These are phyloP conservation scores for Acanthamoeba castellanii DNA, from an alignment of 208 protist species.

Conservation along the genomic window DNA sequence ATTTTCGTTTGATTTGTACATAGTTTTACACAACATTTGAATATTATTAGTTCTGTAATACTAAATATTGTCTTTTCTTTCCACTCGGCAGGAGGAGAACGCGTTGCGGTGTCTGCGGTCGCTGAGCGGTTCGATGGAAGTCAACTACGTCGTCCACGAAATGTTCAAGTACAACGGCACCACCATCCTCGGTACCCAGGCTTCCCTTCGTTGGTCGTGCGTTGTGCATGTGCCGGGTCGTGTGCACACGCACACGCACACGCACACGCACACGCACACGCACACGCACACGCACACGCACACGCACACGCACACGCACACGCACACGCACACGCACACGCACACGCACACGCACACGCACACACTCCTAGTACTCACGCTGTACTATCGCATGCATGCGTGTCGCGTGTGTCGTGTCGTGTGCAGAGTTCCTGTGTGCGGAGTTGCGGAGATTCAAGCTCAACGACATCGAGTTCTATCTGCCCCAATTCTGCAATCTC, in stretches of 20 bases:
- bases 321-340: too few species aligned
- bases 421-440: neutral
- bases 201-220: too few species aligned
- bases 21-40: too few species aligned
- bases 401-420: neutral
- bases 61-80: too few species aligned
- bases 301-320: too few species aligned
- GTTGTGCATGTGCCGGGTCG: too few species aligned
- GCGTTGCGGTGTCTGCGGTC: slow-evolving; percentile 18
- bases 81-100: neutral
- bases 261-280: too few species aligned
- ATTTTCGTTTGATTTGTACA: too few species aligned
- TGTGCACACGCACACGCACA: too few species aligned
- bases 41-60: too few species aligned
- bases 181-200: neutral
- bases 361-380: neutral
- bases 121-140: neutral
- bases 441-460: slow-evolving; percentile 40
- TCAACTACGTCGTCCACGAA: slow-evolving; percentile 16
- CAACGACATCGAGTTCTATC: slow-evolving; percentile 39
- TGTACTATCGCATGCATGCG: neutral
- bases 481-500: slow-evolving; percentile 44
- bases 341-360: too few species aligned
- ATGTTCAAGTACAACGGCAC: slow-evolving; percentile 37
- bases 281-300: too few species aligned